phyloP scores from a whole-genome alignment of 257 asterid species.

The Linderniella brevidens region DNA sequence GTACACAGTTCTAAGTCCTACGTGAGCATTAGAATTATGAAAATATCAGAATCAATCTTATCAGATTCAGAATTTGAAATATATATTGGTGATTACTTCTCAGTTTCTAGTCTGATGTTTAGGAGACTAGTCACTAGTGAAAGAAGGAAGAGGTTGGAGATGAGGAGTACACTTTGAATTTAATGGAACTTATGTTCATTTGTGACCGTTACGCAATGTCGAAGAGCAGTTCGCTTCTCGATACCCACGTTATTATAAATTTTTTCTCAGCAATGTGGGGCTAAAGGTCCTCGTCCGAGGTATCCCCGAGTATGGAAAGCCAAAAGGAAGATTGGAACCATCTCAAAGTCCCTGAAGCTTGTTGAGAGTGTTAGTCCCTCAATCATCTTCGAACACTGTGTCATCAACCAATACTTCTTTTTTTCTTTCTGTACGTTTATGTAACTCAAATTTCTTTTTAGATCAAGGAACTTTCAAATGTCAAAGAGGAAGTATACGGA shows the following conservation, averaged over 20 bases:
- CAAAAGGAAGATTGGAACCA: constrained; percentile 55
- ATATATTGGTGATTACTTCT: too few species aligned
- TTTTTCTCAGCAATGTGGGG: constrained; percentile 60
- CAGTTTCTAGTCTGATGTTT: too few species aligned
- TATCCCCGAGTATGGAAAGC: constrained; percentile 88
- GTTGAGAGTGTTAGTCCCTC: constrained; percentile 63
- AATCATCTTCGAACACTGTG: neutral
- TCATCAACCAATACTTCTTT: constrained; percentile 3
- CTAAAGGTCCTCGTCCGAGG: constrained; percentile 94
- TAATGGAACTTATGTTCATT: too few species aligned
- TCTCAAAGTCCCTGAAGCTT: constrained; percentile 71
- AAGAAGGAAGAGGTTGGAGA: too few species aligned
- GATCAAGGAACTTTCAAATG: constrained; percentile 82
- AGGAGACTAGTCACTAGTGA: too few species aligned
- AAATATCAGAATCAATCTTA: too few species aligned
- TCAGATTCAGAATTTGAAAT: too few species aligned
- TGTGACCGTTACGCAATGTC: too few species aligned
- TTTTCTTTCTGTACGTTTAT: neutral
- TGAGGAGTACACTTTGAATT: too few species aligned
- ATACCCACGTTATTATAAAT: constrained; percentile 4
- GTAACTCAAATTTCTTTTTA: constrained; percentile 12
- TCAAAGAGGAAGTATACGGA: constrained; percentile 90
- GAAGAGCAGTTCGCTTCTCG: neutral
- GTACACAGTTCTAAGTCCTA: too few species aligned
- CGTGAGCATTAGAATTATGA: too few species aligned